These are phyloP conservation scores for Coemansia sp. DNA, from an alignment of 192 early-diverging fungal genomes.

Conservation along the genomic window DNA sequence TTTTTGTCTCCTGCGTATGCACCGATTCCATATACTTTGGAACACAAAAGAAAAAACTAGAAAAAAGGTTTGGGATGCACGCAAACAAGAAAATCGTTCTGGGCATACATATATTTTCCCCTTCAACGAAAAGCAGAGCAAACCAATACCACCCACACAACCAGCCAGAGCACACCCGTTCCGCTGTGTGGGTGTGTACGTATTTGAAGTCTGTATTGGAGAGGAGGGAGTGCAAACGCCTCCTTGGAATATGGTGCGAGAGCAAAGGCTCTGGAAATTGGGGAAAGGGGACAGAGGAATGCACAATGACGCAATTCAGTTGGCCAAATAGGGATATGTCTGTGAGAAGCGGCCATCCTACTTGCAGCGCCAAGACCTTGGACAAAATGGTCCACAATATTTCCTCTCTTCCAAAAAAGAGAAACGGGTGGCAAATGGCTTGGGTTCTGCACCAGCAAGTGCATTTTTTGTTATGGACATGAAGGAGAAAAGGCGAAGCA, in stretches of 20 bases:
- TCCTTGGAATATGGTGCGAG: too few species aligned
- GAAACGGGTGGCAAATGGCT: too few species aligned
- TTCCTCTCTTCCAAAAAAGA: background rate
- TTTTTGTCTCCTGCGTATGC: too few species aligned
- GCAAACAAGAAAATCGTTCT: background rate
- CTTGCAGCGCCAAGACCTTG: background rate
- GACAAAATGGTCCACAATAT: background rate
- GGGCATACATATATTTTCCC: background rate
- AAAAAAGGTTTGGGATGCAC: background rate
- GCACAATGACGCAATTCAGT: slow-evolving; percentile 6
- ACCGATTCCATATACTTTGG: too few species aligned
- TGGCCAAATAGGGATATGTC: background rate
- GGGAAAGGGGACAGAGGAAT: background rate
- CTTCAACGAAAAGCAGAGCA: background rate
- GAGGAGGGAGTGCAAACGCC: background rate
- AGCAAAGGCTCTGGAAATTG: background rate
- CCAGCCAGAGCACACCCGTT: too few species aligned
- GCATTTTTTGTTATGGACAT: background rate
- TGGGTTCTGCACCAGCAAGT: too few species aligned
- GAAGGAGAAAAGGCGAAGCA: background rate
- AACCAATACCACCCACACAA: too few species aligned
- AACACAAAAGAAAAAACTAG: background rate
- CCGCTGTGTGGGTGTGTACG: too few species aligned
- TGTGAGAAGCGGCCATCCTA: background rate
- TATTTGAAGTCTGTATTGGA: background rate